A percentile compares a stretch with the other conserved stretches of the same genome.
phyloP scores from a whole-genome alignment of 306 rosid species.

The Malus domestica region ASM211411v1 NC_041796.1:25645001-25645500 shows the following conservation, averaged over 20 bases:
- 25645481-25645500: background rate
- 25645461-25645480: background rate
- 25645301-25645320: no score
- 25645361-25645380: no score
- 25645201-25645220: background rate
- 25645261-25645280: background rate
- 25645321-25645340: no score
- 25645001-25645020: slow-evolving; percentile 70
- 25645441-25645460: background rate
- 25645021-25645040: slow-evolving; percentile 67
- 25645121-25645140: background rate
- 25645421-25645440: background rate
- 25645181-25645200: background rate
- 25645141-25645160: slow-evolving; percentile 7
- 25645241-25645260: background rate
- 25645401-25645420: no score
- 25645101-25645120: slow-evolving; percentile 29
- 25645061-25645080: slow-evolving; percentile 70
- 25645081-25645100: slow-evolving; percentile 96
- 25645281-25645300: no score
- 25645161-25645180: background rate
- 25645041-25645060: slow-evolving; percentile 49
- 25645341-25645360: no score
- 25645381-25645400: no score
- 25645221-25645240: background rate